Evolutionary conservation across 352 stramenopile genomes (phyloP).

Genomic region (Globisporangium cylindrosporum): DNA sequence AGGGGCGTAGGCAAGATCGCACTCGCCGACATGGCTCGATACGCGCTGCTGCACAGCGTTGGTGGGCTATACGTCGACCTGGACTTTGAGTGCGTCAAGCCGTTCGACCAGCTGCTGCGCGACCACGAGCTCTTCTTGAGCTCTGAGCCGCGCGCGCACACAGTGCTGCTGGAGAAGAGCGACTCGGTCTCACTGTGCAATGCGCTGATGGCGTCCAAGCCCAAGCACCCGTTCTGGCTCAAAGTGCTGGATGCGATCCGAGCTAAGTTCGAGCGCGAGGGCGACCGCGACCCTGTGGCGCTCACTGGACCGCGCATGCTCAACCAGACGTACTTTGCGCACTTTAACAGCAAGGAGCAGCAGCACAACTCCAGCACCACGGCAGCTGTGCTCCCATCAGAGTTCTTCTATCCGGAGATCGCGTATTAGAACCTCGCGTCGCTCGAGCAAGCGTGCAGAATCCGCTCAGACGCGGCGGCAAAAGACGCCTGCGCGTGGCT

Average conservation of each 20-base stretch:
- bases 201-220: constrained; percentile 49
- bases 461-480: constrained; percentile 18
- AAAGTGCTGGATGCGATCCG: constrained; percentile 46
- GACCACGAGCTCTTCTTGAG: constrained; percentile 39
- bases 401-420: constrained; percentile 59
- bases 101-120: constrained; percentile 35
- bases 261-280: constrained; percentile 31
- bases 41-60: constrained; percentile 46
- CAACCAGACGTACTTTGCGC: constrained; percentile 34
- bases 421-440: constrained; percentile 46
- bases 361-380: constrained; percentile 6
- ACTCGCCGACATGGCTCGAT: constrained; percentile 51
- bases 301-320: constrained; percentile 52
- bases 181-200: constrained; percentile 40
- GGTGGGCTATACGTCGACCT: constrained; percentile 52
- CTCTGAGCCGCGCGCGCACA: constrained; percentile 40
- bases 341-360: not conserved
- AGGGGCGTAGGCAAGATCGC: constrained; percentile 37
- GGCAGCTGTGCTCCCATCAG: constrained; percentile 29
- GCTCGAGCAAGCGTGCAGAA: constrained; percentile 28
- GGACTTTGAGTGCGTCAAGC: constrained; percentile 50
- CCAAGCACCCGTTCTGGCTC: constrained; percentile 50
- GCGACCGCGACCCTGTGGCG: constrained; percentile 28
- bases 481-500: constrained; percentile 42
- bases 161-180: constrained; percentile 43